These are phyloP conservation scores for Salix brachista DNA, from an alignment of 345 rosid species.

Conservation along the genomic window DNA sequence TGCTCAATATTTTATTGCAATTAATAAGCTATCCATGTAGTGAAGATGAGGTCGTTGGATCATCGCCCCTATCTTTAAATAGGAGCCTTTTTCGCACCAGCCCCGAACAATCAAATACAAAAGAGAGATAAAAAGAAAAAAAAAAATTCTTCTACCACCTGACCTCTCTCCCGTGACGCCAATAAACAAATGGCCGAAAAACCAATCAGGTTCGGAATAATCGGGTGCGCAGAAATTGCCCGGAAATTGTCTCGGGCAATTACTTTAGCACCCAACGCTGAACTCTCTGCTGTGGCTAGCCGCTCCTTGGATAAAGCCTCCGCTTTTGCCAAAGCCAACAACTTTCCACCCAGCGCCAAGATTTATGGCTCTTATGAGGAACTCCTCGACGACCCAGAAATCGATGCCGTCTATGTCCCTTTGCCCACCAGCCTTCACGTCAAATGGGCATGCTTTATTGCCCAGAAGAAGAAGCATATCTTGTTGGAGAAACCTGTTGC, in stretches of 20 bases:
- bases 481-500: slow-evolving; percentile 82
- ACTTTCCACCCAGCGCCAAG: slow-evolving; percentile 51
- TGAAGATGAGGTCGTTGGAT: too few relatives aligned
- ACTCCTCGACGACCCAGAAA: slow-evolving; percentile 60
- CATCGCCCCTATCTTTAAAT: too few relatives aligned
- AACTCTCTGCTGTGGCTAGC: slow-evolving; percentile 56
- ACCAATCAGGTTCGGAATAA: slow-evolving; percentile 50
- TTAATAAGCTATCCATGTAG: too few relatives aligned
- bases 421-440: slow-evolving; percentile 72
- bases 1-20: too few relatives aligned
- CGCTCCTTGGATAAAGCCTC: slow-evolving; percentile 52
- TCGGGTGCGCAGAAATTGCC: slow-evolving; percentile 72
- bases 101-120: too few relatives aligned
- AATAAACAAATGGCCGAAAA: too few relatives aligned
- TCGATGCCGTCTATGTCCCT: slow-evolving; percentile 76
- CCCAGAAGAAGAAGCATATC: slow-evolving; percentile 64
- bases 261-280: slow-evolving; percentile 57
- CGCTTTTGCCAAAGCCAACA: slow-evolving; percentile 54
- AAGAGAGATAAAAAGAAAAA: too few relatives aligned
- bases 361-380: slow-evolving; percentile 67
- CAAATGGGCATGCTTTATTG: slow-evolving; percentile 64
- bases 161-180: too few relatives aligned
- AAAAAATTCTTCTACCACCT: too few relatives aligned
- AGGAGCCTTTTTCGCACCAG: too few relatives aligned
- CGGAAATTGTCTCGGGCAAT: slow-evolving; percentile 70